Conservation (phyloP, 768 basidiomycete genomes). For the Galerina sulciceps region DNA sequence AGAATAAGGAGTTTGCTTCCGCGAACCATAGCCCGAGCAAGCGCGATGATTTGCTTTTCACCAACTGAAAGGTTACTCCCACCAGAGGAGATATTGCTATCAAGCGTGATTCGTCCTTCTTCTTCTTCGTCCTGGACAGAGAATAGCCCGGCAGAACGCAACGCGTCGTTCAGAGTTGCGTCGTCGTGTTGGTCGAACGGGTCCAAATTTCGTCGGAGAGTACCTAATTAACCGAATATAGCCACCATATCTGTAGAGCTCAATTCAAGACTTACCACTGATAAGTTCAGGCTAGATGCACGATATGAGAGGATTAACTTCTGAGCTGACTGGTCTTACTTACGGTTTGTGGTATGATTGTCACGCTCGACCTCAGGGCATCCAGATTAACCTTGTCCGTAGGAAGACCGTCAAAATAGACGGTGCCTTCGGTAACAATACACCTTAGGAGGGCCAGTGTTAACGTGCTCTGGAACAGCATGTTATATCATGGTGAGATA, state of each 20-base stretch:
- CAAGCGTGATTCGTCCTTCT: slow-evolving; percentile 52
- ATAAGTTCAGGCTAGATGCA: slow-evolving; percentile 50
- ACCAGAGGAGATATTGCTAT: slow-evolving; percentile 49
- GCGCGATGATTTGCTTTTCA: slow-evolving; percentile 70
- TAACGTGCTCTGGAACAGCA: slow-evolving; percentile 45
- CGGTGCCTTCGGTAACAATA: slow-evolving; percentile 56
- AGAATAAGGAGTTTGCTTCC: slow-evolving; percentile 63
- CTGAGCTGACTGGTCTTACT: slow-evolving; percentile 7
- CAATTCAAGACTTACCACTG: slow-evolving; percentile 38
- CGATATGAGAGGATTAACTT: not conserved
- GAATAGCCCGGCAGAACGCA: slow-evolving; percentile 42
- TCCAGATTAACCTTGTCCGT: slow-evolving; percentile 56
- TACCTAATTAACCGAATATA: slow-evolving; percentile 17
- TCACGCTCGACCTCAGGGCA: slow-evolving; percentile 56
- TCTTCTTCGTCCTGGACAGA: slow-evolving; percentile 44
- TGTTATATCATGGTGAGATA: not conserved
- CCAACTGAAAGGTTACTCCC: slow-evolving; percentile 78
- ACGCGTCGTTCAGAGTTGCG: slow-evolving; percentile 38
- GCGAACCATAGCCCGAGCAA: slow-evolving; percentile 64
- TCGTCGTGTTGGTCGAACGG: slow-evolving; percentile 65
- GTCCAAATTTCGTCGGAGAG: slow-evolving; percentile 66
- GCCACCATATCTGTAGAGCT: not conserved
- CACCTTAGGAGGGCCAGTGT: slow-evolving; percentile 58
- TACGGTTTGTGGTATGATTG: slow-evolving; percentile 58
- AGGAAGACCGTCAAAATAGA: slow-evolving; percentile 58